phyloP scores from a whole-genome alignment of 305 asterid species.

The Lippia alba region DNA sequence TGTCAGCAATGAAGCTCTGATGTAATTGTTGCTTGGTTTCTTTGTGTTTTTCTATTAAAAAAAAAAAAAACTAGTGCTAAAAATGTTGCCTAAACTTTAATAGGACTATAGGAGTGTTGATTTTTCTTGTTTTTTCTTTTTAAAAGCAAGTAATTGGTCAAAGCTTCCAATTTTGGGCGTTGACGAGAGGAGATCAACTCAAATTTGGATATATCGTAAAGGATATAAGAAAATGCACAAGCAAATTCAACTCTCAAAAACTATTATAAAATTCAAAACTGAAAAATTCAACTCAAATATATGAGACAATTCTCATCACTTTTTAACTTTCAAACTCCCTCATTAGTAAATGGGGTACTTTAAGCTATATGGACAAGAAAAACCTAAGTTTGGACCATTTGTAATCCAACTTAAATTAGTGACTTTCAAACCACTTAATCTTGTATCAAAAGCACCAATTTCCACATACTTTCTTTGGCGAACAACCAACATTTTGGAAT shows the following conservation, averaged over 20 bases:
- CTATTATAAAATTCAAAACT: not conserved
- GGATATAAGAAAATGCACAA: not conserved
- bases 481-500: too few species aligned
- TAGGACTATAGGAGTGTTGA: too few species aligned
- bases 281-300: conserved; percentile 11
- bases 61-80: too few species aligned
- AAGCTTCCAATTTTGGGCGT: conserved; percentile 19
- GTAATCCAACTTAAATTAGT: conserved; percentile 20
- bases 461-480: too few species aligned
- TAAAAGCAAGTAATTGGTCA: conserved; percentile 22
- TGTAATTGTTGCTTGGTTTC: too few species aligned
- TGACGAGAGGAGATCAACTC: conserved; percentile 24
- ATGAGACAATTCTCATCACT: not conserved
- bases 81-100: too few species aligned
- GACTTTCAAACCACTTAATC: not conserved
- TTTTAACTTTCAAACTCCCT: not conserved
- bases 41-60: too few species aligned
- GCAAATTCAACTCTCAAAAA: not conserved
- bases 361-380: conserved; percentile 6
- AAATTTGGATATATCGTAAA: not conserved
- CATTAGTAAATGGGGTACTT: not conserved
- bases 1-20: too few species aligned
- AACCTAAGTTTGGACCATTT: not conserved
- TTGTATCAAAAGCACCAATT: too few species aligned
- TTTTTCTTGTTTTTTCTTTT: not conserved